Conservation (phyloP, 2,329 filamentous ascomycete genomes). For the Mycosphaerella sp. region DNA sequence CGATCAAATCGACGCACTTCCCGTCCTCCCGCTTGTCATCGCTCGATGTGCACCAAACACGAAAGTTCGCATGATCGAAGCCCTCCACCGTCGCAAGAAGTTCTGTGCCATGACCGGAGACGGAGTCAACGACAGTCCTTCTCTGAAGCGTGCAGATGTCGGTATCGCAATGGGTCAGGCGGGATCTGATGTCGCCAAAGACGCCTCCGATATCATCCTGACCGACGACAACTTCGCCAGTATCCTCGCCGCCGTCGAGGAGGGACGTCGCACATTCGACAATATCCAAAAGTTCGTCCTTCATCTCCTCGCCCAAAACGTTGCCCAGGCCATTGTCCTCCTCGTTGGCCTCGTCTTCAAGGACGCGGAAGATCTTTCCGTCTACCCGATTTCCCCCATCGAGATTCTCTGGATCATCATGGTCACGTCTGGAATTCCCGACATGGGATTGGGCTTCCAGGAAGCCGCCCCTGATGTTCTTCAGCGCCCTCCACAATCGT, state of each 20-base stretch:
- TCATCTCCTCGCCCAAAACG: slow-evolving; percentile 89
- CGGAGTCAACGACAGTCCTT: slow-evolving; percentile 80
- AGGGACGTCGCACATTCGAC: slow-evolving; percentile 78
- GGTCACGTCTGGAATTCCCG: slow-evolving; percentile 77
- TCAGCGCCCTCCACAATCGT: slow-evolving; percentile 67
- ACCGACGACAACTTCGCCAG: slow-evolving; percentile 86
- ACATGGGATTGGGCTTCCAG: slow-evolving; percentile 82
- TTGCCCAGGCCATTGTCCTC: slow-evolving; percentile 78
- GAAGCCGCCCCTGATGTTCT: slow-evolving; percentile 69
- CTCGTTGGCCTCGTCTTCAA: slow-evolving; percentile 78
- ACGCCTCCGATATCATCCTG: slow-evolving; percentile 74
- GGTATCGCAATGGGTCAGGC: slow-evolving; percentile 84
- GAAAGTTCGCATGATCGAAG: slow-evolving; percentile 87
- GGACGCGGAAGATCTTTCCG: slow-evolving; percentile 62
- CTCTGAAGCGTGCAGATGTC: slow-evolving; percentile 72
- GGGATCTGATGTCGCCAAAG: slow-evolving; percentile 79
- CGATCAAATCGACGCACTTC: slow-evolving; percentile 65
- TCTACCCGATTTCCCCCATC: slow-evolving; percentile 78
- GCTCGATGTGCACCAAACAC: slow-evolving; percentile 79
- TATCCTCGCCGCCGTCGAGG: slow-evolving; percentile 74
- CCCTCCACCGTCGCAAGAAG: slow-evolving; percentile 66
- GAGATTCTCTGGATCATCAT: slow-evolving; percentile 91
- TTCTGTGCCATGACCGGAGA: slow-evolving; percentile 87
- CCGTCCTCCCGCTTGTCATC: slow-evolving; percentile 71
- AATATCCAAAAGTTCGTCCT: slow-evolving; percentile 86